Evolutionary conservation across 208 protist genomes (phyloP), one percentile per base, ranked within the genome.

Genomic region (Trypanosoma congolense): DNA sequence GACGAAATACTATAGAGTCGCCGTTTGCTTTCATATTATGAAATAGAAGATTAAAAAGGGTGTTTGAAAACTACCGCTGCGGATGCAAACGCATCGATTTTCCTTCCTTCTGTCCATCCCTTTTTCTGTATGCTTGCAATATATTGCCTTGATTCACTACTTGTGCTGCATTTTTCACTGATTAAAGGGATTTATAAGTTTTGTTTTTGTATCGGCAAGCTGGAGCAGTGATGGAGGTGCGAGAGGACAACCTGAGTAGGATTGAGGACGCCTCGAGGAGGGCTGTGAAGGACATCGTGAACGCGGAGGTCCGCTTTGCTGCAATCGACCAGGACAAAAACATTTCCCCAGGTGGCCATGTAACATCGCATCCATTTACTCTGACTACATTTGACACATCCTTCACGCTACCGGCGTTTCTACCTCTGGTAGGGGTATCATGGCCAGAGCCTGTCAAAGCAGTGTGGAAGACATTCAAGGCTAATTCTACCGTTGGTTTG

Each of bases 381-480:
- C 64, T 95, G 8, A 73, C 57, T 52, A 80, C 77, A 3, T 73
- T 72, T 46, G 88, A 95, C 64, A 89, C 79, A 24, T 81, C 83
- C 8, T 88, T 61, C 43, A 71, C 79, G 12, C 43, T 92, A 5
- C 88, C 88, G 4, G 79, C 89, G 40, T 80, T 92, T 53, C 62
- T 95, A 22, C 83, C 84, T 12, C 46, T 82, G n/a, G 79, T 77
- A 21, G 67, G 64, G 18, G 61, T 92, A 6, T 59, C 67, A 16
- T 95, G 85, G 84, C 88, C 88, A 10, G 72, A 81, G 18, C 53
- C 82, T 33, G 70, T 95, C 18, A 63, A 87, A 38, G 54, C 65
- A 0, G 22, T 88, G 36, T 89, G 82, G 83, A 74, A 63, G 52
- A 81, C 78, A 6, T 73, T 87, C 51, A 75, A 73, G 40, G 80